phyloP scores from a whole-genome alignment of 2,329 filamentous ascomycete genomes.

The Microdochium trichocladiopsis region DNA sequence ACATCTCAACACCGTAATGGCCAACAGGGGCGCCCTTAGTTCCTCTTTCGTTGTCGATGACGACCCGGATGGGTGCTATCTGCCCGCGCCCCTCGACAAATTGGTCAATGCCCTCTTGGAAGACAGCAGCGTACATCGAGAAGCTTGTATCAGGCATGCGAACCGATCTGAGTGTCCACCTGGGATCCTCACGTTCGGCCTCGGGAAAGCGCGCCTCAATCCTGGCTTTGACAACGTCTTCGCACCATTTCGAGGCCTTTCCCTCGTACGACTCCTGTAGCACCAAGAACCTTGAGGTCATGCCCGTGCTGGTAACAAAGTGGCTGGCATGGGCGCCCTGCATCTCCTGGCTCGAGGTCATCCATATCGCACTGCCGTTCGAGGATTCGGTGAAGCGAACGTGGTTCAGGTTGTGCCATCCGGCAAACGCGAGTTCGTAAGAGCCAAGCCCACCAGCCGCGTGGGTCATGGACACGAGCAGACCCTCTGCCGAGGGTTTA shows the following conservation, averaged over 20 bases:
- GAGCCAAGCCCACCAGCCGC: constrained; percentile 51
- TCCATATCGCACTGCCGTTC: constrained; percentile 59
- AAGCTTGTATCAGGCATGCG: constrained; percentile 54
- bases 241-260: constrained; percentile 67
- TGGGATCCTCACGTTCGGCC: constrained; percentile 69
- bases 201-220: constrained; percentile 83
- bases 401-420: constrained; percentile 62
- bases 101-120: constrained; percentile 60
- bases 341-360: constrained; percentile 58
- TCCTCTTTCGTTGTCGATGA: constrained; percentile 64
- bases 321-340: constrained; percentile 44
- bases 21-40: constrained; percentile 60
- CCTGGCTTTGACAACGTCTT: constrained; percentile 80
- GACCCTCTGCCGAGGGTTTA: constrained; percentile 60
- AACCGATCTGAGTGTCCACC: constrained; percentile 72
- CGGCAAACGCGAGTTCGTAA: constrained; percentile 69
- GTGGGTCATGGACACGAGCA: constrained; percentile 58
- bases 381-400: constrained; percentile 67
- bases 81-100: constrained; percentile 58
- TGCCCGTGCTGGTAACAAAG: constrained; percentile 38
- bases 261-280: constrained; percentile 72
- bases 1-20: constrained; percentile 65
- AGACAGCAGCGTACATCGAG: constrained; percentile 59
- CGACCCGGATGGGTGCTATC: constrained; percentile 62
- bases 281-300: constrained; percentile 61